Base-by-base conservation (phyloP, 352 stramenopile species). In the Discostella stelligera region DNA sequence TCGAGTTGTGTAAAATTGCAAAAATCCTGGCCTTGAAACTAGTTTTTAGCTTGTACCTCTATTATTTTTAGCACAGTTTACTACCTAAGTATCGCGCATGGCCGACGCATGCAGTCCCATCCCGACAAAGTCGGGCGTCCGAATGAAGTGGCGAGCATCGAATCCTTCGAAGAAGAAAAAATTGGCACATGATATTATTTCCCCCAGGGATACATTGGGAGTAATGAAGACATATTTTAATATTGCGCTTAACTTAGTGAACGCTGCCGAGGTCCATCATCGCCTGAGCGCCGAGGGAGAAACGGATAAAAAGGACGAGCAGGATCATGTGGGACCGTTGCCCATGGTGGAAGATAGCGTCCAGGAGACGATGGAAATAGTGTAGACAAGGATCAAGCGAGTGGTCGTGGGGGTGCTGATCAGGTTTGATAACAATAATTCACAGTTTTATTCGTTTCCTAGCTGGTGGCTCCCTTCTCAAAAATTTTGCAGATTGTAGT, bases 221-320 rank as follows among this genome's bases (percentile, higher is more conserved):
- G 85, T 95, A 0, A 82, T 88, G 48, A 83, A 93, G 46, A 85
- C 80, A n/a, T n/a, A n/a, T n/a, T 95, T 96, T 74, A 87, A 83
- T 37, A 90, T 95, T 69, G 93, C 93, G 46, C 79, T 96, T 11
- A 90, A 91, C 52, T 74, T 96, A 20, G 86, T 94, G 9, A 96
- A 95, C 85, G 80, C 86, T 18, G 93, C 92, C 2, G 93, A 96
- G 75, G 90, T 88, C 27, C 83, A 95, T 79, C 91, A 96, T 79
- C 80, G 90, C 20, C 75, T 90, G 52, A 74, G 87, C 44, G 55
- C 79, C 8, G 81, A 88, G 18, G 73, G 72, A 5, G 11, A 74
- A 23, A 58, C 39, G 53, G 46, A 37, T 10, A 18, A 9, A 14
- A 11, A 37, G 10, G 49, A 46, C 44, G 49, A 10, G 2, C 11